phyloP scores from a whole-genome alignment of 257 asterid genomes.

The Lycium ferocissimum region DNA sequence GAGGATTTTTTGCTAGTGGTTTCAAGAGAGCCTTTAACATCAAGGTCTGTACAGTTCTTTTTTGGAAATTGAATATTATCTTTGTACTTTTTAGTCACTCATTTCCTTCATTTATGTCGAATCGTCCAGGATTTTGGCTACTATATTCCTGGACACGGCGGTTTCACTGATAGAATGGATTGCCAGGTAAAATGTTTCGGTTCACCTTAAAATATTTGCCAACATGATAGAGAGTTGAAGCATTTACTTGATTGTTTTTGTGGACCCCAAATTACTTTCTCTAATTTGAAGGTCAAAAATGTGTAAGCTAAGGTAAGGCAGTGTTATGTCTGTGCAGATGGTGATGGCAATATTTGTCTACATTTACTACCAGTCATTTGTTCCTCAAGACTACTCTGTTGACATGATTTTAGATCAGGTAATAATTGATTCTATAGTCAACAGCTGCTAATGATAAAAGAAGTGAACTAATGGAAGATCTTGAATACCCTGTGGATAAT shows the following conservation, averaged over 20 bases:
- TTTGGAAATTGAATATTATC: neutral
- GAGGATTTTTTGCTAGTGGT: conserved; percentile 98
- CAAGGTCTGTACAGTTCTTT: conserved; percentile 55
- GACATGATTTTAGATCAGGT: conserved; percentile 85
- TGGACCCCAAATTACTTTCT: neutral
- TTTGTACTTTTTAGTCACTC: neutral
- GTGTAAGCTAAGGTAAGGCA: neutral
- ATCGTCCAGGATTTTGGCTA: conserved; percentile 85
- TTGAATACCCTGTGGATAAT: neutral
- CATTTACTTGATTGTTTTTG: neutral
- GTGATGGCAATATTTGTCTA: conserved; percentile 88
- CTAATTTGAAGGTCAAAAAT: neutral
- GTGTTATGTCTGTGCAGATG: conserved; percentile 54
- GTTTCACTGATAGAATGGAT: conserved; percentile 97
- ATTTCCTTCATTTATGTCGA: neutral
- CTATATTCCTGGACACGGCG: conserved; percentile 99
- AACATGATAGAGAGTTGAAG: neutral
- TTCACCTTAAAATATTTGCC: neutral
- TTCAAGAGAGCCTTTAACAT: conserved; percentile 97
- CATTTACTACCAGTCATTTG: conserved; percentile 81
- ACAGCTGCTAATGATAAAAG: neutral
- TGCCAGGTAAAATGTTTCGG: conserved; percentile 69
- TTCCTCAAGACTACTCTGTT: conserved; percentile 66
- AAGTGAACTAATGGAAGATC: neutral
- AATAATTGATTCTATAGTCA: neutral